phyloP scores from a whole-genome alignment of 371 early-diverging fungal genomes.

The Cokeromyces recurvatus region DNA sequence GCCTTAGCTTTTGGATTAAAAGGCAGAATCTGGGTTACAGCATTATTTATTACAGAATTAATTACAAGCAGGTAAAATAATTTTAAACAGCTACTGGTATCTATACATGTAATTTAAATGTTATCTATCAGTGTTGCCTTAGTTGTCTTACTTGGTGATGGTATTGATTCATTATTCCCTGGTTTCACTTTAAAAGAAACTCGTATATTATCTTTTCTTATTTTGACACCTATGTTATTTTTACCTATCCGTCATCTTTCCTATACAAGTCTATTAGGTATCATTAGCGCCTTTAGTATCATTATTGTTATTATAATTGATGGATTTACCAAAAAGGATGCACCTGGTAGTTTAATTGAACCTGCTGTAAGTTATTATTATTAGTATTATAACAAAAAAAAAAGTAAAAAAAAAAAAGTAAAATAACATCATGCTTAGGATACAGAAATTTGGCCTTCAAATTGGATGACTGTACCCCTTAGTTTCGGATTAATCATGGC shows the following conservation, averaged over 20 bases:
- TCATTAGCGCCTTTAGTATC: conserved; percentile 42
- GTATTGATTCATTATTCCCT: conserved; percentile 39
- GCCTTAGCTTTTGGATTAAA: conserved; percentile 62
- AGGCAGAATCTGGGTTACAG: conserved; percentile 45
- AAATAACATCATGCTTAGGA: conserved; percentile 18
- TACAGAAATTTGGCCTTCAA: conserved; percentile 30
- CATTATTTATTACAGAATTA: conserved; percentile 63
- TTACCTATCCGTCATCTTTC: conserved; percentile 46
- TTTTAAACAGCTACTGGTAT: not conserved
- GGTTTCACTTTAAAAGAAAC: conserved; percentile 18
- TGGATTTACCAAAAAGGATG: conserved; percentile 40
- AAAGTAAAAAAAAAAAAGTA: not conserved
- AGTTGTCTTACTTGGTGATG: conserved; percentile 41
- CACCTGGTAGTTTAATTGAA: conserved; percentile 59
- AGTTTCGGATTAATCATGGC: conserved; percentile 46
- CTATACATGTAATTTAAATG: not conserved
- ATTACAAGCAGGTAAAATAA: conserved; percentile 48
- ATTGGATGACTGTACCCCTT: conserved; percentile 29
- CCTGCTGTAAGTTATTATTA: conserved; percentile 48
- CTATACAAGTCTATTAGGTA: conserved; percentile 49
- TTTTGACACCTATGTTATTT: conserved; percentile 45
- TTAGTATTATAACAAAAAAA: not conserved
- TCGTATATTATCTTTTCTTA: conserved; percentile 31
- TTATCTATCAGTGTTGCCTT: conserved; percentile 23
- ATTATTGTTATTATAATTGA: conserved; percentile 40